A percentile compares a stretch with the other conserved stretches of the same genome.
These are phyloP conservation scores for Puccinellia tenuiflora DNA, from an alignment of 176 grass and related monocot species.

Conservation along the genomic window DNA sequence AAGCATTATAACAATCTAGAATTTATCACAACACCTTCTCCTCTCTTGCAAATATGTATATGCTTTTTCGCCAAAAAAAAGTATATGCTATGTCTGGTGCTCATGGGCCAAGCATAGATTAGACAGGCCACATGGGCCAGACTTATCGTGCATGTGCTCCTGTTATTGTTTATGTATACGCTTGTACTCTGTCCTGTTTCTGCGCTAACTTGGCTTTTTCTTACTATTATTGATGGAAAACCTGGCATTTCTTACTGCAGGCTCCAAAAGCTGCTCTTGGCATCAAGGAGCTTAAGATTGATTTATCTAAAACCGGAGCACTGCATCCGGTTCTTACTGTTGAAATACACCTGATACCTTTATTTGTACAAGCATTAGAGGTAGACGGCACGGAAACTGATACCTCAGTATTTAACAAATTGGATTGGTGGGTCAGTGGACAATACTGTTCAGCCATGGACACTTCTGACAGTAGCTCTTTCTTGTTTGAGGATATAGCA, in stretches of 20 bases:
- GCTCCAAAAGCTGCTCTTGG: slow-evolving; percentile 69
- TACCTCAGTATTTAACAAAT: slow-evolving; percentile 40
- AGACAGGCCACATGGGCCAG: background rate
- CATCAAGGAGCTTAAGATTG: slow-evolving; percentile 66
- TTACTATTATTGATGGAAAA: slow-evolving; percentile 8
- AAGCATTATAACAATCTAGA: background rate
- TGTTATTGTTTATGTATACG: background rate
- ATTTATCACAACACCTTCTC: background rate
- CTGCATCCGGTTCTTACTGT: slow-evolving; percentile 45
- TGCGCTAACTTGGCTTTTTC: slow-evolving; percentile 20
- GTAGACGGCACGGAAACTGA: slow-evolving; percentile 37
- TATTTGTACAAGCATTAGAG: slow-evolving; percentile 61
- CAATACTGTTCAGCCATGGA: slow-evolving; percentile 59
- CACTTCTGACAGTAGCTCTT: slow-evolving; percentile 38
- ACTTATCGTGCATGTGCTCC: background rate
- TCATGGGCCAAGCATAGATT: background rate
- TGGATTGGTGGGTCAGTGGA: slow-evolving; percentile 38
- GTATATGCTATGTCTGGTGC: background rate
- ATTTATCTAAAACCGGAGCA: slow-evolving; percentile 62
- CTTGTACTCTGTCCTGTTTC: slow-evolving; percentile 5
- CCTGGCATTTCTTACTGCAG: slow-evolving; percentile 44
- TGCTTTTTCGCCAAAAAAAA: no score
- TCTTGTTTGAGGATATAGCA: slow-evolving; percentile 47
- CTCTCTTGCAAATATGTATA: background rate
- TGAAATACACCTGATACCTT: slow-evolving; percentile 54